Base-by-base conservation (phyloP, 768 basidiomycete species). In the Myochromella boudieri region DNA sequence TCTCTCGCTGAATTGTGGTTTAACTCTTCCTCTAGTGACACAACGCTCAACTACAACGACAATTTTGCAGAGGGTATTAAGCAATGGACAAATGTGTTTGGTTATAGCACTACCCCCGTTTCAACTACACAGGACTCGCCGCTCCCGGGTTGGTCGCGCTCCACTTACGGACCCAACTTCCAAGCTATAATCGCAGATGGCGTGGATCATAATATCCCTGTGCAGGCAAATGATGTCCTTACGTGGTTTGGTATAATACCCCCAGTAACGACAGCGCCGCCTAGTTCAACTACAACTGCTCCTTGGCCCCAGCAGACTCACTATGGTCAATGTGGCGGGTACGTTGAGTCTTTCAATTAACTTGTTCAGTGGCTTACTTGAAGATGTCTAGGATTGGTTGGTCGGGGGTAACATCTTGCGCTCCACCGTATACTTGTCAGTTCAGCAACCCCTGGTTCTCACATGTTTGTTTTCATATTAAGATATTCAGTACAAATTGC, bases 61-160 rank as follows among this genome's bases (percentile, higher is more conserved):
- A 80, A 80, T 67, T 78, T 72, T 57, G 63, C 53, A 21, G 74
- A 81, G 59, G 75, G 69, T 41, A 65, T 80, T 55, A 76, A 77
- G 57, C 68, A 80, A 55, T 80, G 79, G 79, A 77, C 76, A 24
- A 77, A 75, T 49, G 69, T 81, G 32, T 76, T 80, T 52, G 72
- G 72, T 6, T 68, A 71, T 55, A 65, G 65, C 48, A 55, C 55
- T 29, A 76, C 74, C 4, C 67, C 78, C 0, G 60, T 63, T 10
- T 60, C 68, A 6, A 69, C 64, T 40, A 59, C 66, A 42, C 53
- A 63, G 32, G 75, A 74, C 56, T 69, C 67, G 17, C 78, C 77
- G 7, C 48, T 65, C 9, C 57, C 66, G 24, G 72, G 72, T 24
- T 80, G 76, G 69, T 75, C 75, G 17, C 69, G 68, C 44, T 63